Percentiles rank a stretch among this genome's conserved stretches.
These are phyloP conservation scores for Lepiota brunneoincarnata DNA, from an alignment of 768 basidiomycete genomes.

Conservation along the genomic window DNA sequence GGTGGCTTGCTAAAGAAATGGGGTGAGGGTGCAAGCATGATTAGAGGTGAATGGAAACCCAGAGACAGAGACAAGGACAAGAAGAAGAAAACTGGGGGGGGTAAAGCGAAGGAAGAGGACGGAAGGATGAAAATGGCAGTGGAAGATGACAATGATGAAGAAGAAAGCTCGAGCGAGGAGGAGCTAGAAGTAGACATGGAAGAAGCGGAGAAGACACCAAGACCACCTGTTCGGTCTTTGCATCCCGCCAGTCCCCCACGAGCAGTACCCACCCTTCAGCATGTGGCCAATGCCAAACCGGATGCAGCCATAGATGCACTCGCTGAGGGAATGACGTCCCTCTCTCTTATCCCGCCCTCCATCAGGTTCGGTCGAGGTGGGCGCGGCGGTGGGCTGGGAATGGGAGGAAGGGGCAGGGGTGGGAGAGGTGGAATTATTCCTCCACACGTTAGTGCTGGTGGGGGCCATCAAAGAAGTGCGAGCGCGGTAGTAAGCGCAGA, in stretches of 20 bases:
- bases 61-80: slow-evolving; percentile 20
- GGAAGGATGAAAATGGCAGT: slow-evolving; percentile 23
- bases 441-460: slow-evolving; percentile 11
- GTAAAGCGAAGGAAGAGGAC: slow-evolving; percentile 6
- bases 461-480: slow-evolving; percentile 11
- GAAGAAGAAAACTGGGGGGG: slow-evolving; percentile 3
- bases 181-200: slow-evolving; percentile 21
- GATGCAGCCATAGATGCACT: slow-evolving; percentile 42
- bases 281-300: slow-evolving; percentile 21
- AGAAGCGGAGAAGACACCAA: slow-evolving; percentile 19
- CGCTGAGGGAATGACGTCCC: slow-evolving; percentile 39
- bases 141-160: slow-evolving; percentile 20
- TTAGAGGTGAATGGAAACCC: slow-evolving; percentile 69
- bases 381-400: slow-evolving; percentile 11
- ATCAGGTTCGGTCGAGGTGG: slow-evolving; percentile 77
- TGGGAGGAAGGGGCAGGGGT: slow-evolving; percentile 12
- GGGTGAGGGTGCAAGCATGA: slow-evolving; percentile 82
- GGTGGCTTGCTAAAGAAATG: slow-evolving; percentile 75
- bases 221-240: slow-evolving; percentile 16
- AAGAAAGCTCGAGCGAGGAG: slow-evolving; percentile 18
- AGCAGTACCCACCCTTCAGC: slow-evolving; percentile 13
- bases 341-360: slow-evolving; percentile 63
- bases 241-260: slow-evolving; percentile 3
- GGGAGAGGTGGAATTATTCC: slow-evolving; percentile 6
- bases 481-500: slow-evolving; percentile 1